These are phyloP conservation scores for Pseudocercospora crystallina DNA, from an alignment of 2,329 filamentous ascomycete species.

Conservation along the genomic window DNA sequence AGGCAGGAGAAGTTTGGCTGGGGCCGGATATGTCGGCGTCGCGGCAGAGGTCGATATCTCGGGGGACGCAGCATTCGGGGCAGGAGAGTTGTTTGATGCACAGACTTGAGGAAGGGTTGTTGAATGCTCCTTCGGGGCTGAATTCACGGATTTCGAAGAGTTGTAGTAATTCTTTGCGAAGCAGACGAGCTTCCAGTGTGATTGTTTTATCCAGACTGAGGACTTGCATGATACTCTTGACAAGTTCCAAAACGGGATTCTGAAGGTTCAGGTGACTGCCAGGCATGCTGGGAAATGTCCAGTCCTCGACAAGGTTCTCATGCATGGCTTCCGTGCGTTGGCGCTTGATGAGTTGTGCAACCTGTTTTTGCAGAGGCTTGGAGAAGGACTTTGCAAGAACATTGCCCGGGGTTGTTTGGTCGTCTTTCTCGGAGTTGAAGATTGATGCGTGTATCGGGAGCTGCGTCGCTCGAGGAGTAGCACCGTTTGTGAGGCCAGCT, in stretches of 20 bases:
- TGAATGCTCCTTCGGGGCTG: conserved; percentile 79
- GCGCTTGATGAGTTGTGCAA: conserved; percentile 74
- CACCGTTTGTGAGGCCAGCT: conserved; percentile 40
- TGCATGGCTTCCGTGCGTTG: conserved; percentile 89
- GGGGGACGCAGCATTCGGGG: conserved; percentile 82
- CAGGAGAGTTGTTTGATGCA: conserved; percentile 76
- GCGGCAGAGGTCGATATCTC: conserved; percentile 88
- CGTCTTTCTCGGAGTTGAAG: conserved; percentile 57
- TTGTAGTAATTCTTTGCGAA: conserved; percentile 83
- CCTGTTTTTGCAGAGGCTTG: conserved; percentile 86
- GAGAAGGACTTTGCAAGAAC: conserved; percentile 82
- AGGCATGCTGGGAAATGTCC: conserved; percentile 78
- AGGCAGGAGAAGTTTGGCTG: conserved; percentile 8
- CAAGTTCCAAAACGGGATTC: conserved; percentile 83
- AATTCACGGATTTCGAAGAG: conserved; percentile 96
- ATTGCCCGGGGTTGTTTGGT: conserved; percentile 56
- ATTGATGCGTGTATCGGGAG: conserved; percentile 58
- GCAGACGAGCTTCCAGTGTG: conserved; percentile 78
- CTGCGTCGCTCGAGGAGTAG: conserved; percentile 58
- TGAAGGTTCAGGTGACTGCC: conserved; percentile 64
- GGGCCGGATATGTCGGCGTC: conserved; percentile 74
- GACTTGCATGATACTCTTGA: conserved; percentile 91
- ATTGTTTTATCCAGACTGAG: conserved; percentile 88
- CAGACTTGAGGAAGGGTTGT: conserved; percentile 77
- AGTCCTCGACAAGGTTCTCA: conserved; percentile 82